These are phyloP conservation scores for Sanghuangporus weigelae DNA, from an alignment of 1,284 basidiomycete genomes.

Conservation along the genomic window DNA sequence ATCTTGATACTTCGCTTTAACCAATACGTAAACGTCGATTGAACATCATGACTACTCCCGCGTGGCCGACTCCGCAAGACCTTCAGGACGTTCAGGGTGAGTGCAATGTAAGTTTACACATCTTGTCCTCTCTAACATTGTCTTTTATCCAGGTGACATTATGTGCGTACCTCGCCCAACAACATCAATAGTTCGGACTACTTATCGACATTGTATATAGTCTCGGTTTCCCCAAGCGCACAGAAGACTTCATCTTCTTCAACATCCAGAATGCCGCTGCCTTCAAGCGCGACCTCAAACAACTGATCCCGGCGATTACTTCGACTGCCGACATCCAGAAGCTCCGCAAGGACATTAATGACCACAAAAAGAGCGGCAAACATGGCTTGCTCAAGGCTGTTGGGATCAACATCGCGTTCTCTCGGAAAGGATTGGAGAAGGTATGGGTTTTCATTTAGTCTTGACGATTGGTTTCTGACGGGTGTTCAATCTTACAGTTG, in stretches of 20 bases:
- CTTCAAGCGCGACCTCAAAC: conserved; percentile 27
- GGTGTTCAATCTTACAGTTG: conserved; percentile 18
- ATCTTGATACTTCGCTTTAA: neutral
- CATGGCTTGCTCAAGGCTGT: conserved; percentile 25
- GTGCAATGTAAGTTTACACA: neutral
- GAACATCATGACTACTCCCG: neutral
- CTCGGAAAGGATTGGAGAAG: conserved; percentile 18
- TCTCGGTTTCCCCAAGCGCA: conserved; percentile 23
- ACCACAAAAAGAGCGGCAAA: conserved; percentile 33
- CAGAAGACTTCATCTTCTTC: conserved; percentile 32
- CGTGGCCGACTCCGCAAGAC: conserved; percentile 16
- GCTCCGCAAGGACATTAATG: conserved; percentile 25
- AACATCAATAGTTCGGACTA: neutral
- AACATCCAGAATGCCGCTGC: conserved; percentile 23
- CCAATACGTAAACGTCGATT: neutral
- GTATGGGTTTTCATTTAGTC: neutral
- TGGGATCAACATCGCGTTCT: conserved; percentile 22
- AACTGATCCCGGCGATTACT: conserved; percentile 32
- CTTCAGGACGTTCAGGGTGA: conserved; percentile 18
- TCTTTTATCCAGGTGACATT: conserved; percentile 9
- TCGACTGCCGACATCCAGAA: conserved; percentile 23
- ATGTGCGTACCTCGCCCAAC: conserved; percentile 2
- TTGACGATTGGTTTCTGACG: neutral
- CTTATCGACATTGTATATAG: conserved; percentile 1
- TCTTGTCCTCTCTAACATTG: neutral